Base-by-base conservation (phyloP, 305 asterid species). In the Plantago lanceolata region DNA sequence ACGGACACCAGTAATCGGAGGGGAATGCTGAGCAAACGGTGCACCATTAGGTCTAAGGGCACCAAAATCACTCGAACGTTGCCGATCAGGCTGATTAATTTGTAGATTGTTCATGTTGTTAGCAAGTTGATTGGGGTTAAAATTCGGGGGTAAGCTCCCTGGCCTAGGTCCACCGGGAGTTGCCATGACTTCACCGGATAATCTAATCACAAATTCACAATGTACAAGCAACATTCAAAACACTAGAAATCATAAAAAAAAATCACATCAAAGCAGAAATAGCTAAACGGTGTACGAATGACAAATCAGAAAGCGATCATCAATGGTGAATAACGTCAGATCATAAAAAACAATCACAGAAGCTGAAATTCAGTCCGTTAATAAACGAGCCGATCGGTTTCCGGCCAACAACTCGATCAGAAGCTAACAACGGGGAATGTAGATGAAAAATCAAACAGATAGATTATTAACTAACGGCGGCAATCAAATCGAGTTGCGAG, bases 91-190 rank as follows among this genome's bases (percentile, higher is more conserved):
- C 59, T 72, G 87, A 60, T 82, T 77, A 21, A 94, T 68, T 66
- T 94, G 89, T 52, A 94, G 75, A 64, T 94, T 90, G 74, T 88
- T 95, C 91, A 94, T 82, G 69, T 84, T 82, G 57, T 82, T 81
- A 68, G 92, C 79, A 67, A 94, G 84, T 45, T 84, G 71, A 75
- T 84, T 90, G 63, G 96, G 89, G 56, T 87, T 93, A 69, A 75
- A 82, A 75, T 79, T 89, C 7, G 83, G 93, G 58, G 90, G 96
- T 57, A 72, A 78, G 79, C 72, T 87, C 79, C 90, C 93, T 7
- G 95, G 92, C 76, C 97, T 84, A 61, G 89, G 81, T 69, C 94
- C 90, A 66, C 92, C 93, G 17, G 96, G 95, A 80, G 84, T 75
- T 62, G 96, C 83, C 99, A 93, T 93, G 71, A 67, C 58, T 73